These are phyloP conservation scores for Cicer pinnatifidum DNA, from an alignment of 306 rosid genomes.

Conservation along the genomic window DNA sequence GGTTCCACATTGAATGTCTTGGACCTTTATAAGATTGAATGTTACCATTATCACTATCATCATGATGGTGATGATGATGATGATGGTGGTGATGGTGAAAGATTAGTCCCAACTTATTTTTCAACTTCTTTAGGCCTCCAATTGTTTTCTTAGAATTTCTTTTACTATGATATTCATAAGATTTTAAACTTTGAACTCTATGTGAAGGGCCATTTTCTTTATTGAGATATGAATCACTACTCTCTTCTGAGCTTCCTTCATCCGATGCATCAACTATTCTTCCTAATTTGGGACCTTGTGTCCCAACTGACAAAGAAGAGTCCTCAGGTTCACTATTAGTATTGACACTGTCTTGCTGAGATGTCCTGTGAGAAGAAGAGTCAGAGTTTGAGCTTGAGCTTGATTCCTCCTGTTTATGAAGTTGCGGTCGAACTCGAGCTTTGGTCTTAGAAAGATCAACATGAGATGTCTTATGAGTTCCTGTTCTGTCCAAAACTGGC, in stretches of 20 bases:
- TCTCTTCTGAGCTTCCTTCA: constrained; percentile 47
- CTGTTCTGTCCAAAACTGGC: constrained; percentile 20
- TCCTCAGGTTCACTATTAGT: constrained; percentile 41
- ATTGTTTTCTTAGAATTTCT: constrained; percentile 40
- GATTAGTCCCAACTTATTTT: constrained; percentile 70
- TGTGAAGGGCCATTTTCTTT: constrained; percentile 36
- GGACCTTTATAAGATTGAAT: constrained; percentile 17
- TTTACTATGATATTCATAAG: constrained; percentile 34
- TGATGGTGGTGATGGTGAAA: constrained; percentile 86
- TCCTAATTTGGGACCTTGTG: constrained; percentile 14
- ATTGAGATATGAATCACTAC: constrained; percentile 33
- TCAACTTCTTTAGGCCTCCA: constrained; percentile 62
- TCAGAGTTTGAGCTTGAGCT: constrained; percentile 44
- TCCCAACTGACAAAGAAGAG: constrained; percentile 22
- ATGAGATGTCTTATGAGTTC: constrained; percentile 31
- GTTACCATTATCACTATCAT: constrained; percentile 22
- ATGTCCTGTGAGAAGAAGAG: constrained; percentile 48
- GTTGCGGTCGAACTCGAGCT: background rate
- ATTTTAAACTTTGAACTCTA: constrained; percentile 43
- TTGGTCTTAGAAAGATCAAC: constrained; percentile 21
- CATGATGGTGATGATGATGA: constrained; percentile 58
- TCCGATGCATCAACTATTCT: constrained; percentile 33
- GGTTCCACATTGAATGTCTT: constrained; percentile 55
- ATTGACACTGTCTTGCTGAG: constrained; percentile 38
- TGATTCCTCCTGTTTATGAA: constrained; percentile 39